These are phyloP conservation scores for Rubus parviflorus DNA, from an alignment of 306 rosid genomes.

Conservation along the genomic window DNA sequence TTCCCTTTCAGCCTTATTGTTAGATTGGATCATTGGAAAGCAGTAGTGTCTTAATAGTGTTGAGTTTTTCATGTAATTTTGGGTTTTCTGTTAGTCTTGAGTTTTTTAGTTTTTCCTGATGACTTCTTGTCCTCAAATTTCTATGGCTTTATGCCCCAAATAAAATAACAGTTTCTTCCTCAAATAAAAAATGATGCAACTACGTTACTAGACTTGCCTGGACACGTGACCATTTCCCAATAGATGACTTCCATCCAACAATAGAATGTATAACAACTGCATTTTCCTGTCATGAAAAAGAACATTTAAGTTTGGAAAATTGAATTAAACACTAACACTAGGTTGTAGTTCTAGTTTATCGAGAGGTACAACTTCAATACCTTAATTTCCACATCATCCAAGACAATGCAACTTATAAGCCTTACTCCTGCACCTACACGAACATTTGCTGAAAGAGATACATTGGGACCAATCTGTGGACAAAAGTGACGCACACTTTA, in stretches of 20 bases:
- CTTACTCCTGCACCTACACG: conserved; percentile 91
- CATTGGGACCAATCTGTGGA: conserved; percentile 84
- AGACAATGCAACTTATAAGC: conserved; percentile 80
- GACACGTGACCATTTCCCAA: conserved; percentile 91
- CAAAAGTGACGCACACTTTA: conserved; percentile 6
- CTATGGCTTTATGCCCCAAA: too few relatives aligned
- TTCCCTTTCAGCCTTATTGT: too few relatives aligned
- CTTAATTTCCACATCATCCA: conserved; percentile 90
- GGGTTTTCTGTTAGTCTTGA: too few relatives aligned
- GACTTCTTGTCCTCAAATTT: too few relatives aligned
- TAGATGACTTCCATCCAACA: conserved; percentile 95
- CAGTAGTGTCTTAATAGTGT: too few relatives aligned
- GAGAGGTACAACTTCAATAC: conserved; percentile 31
- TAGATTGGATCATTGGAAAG: too few relatives aligned
- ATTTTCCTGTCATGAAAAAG: conserved; percentile 66
- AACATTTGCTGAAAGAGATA: conserved; percentile 95
- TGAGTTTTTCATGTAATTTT: too few relatives aligned
- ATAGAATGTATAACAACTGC: conserved; percentile 78
- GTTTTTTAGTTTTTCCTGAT: too few relatives aligned
- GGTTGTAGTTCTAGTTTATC: neutral
- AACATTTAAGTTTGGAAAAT: neutral
- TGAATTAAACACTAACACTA: neutral
- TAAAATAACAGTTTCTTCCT: too few relatives aligned
- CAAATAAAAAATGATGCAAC: too few relatives aligned
- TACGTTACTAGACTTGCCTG: conserved; percentile 66